Conservation (phyloP, 2,329 filamentous ascomycete species). For the Blastomyces silverae region DNA sequence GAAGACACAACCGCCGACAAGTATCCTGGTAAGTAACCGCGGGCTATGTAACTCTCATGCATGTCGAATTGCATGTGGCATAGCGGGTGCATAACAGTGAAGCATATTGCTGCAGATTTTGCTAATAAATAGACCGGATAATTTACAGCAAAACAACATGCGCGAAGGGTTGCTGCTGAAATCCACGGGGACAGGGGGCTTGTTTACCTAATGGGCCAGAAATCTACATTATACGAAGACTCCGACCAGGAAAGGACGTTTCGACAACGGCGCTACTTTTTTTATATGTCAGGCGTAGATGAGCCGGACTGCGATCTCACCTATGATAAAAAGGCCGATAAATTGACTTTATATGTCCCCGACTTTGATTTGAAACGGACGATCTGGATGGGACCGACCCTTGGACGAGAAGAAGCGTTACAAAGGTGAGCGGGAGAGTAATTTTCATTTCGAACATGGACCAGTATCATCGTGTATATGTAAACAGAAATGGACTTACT, state of each 20-base stretch:
- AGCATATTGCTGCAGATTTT: not conserved
- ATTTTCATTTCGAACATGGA: not conserved
- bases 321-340: slow-evolving; percentile 54
- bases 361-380: slow-evolving; percentile 52
- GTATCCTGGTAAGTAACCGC: slow-evolving; percentile 34
- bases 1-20: slow-evolving; percentile 33
- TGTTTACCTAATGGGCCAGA: slow-evolving; percentile 52
- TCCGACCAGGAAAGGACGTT: slow-evolving; percentile 52
- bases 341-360: slow-evolving; percentile 66
- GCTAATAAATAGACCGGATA: slow-evolving; percentile 1
- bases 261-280: slow-evolving; percentile 56
- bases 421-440: slow-evolving; percentile 30
- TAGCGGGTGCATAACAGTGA: not conserved
- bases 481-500: not conserved
- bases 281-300: slow-evolving; percentile 52
- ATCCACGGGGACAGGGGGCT: slow-evolving; percentile 41
- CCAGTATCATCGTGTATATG: not conserved
- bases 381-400: slow-evolving; percentile 40
- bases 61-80: not conserved
- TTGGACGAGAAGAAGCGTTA: slow-evolving; percentile 51
- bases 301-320: slow-evolving; percentile 51
- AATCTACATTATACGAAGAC: slow-evolving; percentile 48
- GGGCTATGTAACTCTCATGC: not conserved
- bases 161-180: slow-evolving; percentile 40
- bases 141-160: slow-evolving; percentile 45